Evolutionary conservation across 176 grass and related monocot genomes (phyloP).

Genomic region (Avena insularis): DNA sequence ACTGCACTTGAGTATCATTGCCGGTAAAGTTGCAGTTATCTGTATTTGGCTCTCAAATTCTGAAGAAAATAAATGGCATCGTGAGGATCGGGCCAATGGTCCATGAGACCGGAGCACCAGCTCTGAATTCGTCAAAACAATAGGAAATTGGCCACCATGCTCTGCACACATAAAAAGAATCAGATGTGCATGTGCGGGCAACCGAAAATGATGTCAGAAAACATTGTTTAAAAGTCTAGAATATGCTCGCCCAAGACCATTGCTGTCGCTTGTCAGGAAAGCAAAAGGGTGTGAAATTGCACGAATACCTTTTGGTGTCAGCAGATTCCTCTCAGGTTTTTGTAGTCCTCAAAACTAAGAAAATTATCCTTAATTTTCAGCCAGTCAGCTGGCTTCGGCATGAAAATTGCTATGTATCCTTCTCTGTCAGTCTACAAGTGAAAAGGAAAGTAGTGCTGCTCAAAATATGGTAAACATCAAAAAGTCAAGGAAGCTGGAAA

Average conservation of each 20-base stretch:
- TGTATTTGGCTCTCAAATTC: background rate
- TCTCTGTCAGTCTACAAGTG: constrained; percentile 77
- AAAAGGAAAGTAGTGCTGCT: too few relatives aligned
- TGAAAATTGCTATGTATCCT: constrained; percentile 91
- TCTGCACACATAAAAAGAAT: background rate
- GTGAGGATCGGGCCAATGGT: background rate
- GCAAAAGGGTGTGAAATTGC: background rate
- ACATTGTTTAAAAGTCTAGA: background rate
- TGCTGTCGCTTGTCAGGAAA: background rate
- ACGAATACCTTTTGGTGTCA: constrained; percentile 33
- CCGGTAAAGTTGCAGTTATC: background rate
- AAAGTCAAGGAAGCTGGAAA: too few relatives aligned
- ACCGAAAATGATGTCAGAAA: background rate
- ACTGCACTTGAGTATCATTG: background rate
- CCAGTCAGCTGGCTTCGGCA: constrained; percentile 82
- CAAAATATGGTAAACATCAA: too few relatives aligned
- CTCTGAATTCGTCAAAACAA: background rate
- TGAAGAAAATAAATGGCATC: background rate
- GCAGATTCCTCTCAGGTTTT: constrained; percentile 64
- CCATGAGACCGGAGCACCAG: background rate
- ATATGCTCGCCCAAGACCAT: background rate
- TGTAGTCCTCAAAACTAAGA: constrained; percentile 77
- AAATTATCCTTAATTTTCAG: constrained; percentile 93
- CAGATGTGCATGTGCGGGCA: background rate
- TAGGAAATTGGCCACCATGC: background rate